phyloP scores from a whole-genome alignment of 768 basidiomycete genomes.

The Lactarius psammicola region DNA sequence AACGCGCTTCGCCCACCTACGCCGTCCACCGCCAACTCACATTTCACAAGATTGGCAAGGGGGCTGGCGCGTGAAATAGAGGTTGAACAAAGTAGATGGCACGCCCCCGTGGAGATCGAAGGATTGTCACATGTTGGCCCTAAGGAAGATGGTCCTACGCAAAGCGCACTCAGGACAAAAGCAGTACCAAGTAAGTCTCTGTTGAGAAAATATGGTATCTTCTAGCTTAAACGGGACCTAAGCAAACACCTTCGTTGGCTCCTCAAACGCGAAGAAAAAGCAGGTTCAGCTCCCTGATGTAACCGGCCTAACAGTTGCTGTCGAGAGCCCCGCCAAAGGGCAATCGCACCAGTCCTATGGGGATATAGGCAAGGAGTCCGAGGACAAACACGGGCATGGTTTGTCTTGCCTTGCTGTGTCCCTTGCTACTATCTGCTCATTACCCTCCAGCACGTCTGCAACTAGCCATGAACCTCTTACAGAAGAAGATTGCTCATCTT shows the following conservation, averaged over 20 bases:
- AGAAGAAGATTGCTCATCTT: constrained; percentile 65
- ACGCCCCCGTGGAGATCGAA: constrained; percentile 18
- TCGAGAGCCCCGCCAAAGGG: constrained; percentile 67
- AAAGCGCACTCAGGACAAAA: constrained; percentile 11
- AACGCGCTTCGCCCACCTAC: constrained; percentile 60
- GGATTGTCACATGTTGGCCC: neutral
- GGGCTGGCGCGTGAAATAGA: constrained; percentile 57
- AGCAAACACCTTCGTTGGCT: constrained; percentile 30
- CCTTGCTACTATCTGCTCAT: constrained; percentile 9
- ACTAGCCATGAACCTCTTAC: constrained; percentile 60
- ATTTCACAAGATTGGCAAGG: constrained; percentile 59
- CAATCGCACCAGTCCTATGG: constrained; percentile 49
- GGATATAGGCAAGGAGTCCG: constrained; percentile 38
- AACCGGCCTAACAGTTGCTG: constrained; percentile 77
- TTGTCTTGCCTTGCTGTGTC: constrained; percentile 20
- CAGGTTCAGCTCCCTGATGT: constrained; percentile 70
- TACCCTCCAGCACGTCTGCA: constrained; percentile 53
- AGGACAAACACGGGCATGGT: constrained; percentile 66
- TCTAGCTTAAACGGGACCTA: neutral
- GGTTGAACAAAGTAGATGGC: constrained; percentile 36
- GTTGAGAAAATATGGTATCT: neutral
- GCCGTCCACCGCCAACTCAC: constrained; percentile 52
- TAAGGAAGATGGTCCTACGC: constrained; percentile 8
- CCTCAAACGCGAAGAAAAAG: constrained; percentile 10
- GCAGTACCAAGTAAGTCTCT: constrained; percentile 2